Conservation (phyloP, 106 monocot genomes). For the Dioscorea alata region DNA sequence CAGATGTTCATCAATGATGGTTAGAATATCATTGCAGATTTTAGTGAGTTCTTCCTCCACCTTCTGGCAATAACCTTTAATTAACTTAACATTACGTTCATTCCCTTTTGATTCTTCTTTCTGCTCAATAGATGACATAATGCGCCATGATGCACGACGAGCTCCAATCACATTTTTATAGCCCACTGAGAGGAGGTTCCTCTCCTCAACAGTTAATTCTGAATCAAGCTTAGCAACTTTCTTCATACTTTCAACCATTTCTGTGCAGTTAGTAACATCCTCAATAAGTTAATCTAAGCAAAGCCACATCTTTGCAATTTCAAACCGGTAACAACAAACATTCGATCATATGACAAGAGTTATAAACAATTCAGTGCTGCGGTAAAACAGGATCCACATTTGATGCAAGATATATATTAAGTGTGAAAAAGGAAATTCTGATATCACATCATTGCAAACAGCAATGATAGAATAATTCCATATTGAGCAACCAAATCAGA, state of each 20-base stretch:
- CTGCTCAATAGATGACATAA: conserved; percentile 43
- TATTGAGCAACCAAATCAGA: too few species aligned
- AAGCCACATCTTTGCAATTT: too few species aligned
- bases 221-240: conserved; percentile 32
- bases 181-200: conserved; percentile 32
- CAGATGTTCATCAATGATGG: conserved; percentile 28
- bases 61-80: conserved; percentile 27
- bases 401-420: too few species aligned
- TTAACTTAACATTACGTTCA: conserved; percentile 23
- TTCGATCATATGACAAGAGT: too few species aligned
- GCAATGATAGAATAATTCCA: too few species aligned
- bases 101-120: conserved; percentile 39
- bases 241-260: conserved; percentile 41
- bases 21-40: conserved; percentile 35
- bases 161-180: conserved; percentile 40
- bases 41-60: conserved; percentile 32
- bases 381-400: too few species aligned
- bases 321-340: too few species aligned
- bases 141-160: conserved; percentile 37
- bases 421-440: too few species aligned
- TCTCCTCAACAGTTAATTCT: conserved; percentile 34
- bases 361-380: too few species aligned
- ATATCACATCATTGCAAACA: too few species aligned
- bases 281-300: too few species aligned
- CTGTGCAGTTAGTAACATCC: neutral